These are phyloP conservation scores for Ichthyophthirius multifiliis DNA, from an alignment of 169 alveolate species.

Conservation along the genomic window DNA sequence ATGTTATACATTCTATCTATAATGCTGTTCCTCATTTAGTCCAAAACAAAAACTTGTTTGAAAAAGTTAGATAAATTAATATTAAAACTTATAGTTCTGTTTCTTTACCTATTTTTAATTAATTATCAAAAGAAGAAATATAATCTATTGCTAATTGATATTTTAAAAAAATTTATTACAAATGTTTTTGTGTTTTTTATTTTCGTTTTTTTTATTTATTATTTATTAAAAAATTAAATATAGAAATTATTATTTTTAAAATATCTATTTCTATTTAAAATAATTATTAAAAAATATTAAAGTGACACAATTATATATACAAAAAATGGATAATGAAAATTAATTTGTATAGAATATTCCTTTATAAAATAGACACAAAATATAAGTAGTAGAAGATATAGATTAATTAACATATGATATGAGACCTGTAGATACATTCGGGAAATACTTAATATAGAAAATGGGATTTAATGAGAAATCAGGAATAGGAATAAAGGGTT, in stretches of 20 bases:
- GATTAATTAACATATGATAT: background rate
- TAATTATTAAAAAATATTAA: no score
- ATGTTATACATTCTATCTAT: constrained; percentile 2
- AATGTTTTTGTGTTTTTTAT: no score
- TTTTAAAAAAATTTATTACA: no score
- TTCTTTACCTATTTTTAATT: constrained; percentile 13
- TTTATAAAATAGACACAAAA: background rate
- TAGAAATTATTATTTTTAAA: no score
- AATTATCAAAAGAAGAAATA: background rate
- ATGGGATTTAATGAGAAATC: constrained; percentile 22
- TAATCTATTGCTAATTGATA: no score
- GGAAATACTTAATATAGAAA: constrained; percentile 10
- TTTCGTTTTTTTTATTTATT: no score
- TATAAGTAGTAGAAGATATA: background rate
- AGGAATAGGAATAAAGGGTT: constrained; percentile 24
- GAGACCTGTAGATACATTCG: constrained; percentile 30
- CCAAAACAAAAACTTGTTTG: background rate
- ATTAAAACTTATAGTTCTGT: constrained; percentile 10
- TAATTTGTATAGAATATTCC: background rate
- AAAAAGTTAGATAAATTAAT: constrained; percentile 1
- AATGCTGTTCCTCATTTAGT: constrained; percentile 17
- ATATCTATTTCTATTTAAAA: no score
- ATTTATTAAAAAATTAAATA: no score
- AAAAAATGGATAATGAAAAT: no score
- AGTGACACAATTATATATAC: no score